A percentile compares a stretch with the other conserved stretches of the same genome.
Conservation (phyloP, 345 rosid species). For the Abelmoschus esculentus region DNA sequence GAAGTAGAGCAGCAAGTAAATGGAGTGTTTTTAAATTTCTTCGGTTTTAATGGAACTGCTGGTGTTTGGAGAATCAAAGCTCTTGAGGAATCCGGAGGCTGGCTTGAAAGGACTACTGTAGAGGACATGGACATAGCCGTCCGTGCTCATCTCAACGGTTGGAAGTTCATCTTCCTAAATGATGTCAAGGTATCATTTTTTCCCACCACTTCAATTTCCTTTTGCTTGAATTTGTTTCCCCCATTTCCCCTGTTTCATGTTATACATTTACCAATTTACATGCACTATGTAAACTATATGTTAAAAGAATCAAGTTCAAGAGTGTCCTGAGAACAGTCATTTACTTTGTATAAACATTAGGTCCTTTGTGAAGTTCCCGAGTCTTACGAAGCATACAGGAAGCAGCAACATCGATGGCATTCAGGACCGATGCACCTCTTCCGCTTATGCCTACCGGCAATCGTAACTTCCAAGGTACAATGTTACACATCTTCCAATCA, state of each 20-base stretch:
- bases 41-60: slow-evolving; percentile 89
- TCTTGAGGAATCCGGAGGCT: slow-evolving; percentile 86
- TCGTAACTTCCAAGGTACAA: slow-evolving; percentile 58
- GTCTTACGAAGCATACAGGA: slow-evolving; percentile 82
- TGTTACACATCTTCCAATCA: neutral
- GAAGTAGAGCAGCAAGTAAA: slow-evolving; percentile 86
- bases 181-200: slow-evolving; percentile 54
- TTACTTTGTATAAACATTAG: slow-evolving; percentile 21
- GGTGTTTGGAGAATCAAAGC: slow-evolving; percentile 88
- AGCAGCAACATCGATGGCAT: slow-evolving; percentile 96
- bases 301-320: neutral
- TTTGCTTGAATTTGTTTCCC: neutral
- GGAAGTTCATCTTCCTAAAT: slow-evolving; percentile 78
- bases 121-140: slow-evolving; percentile 93
- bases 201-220: no score
- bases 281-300: slow-evolving; percentile 23
- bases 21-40: slow-evolving; percentile 69
- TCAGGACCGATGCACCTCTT: slow-evolving; percentile 93
- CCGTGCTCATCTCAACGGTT: slow-evolving; percentile 80
- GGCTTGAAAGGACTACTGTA: slow-evolving; percentile 85
- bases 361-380: slow-evolving; percentile 87
- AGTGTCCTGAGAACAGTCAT: neutral
- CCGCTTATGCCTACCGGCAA: slow-evolving; percentile 77
- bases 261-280: neutral
- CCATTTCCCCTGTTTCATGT: neutral